Evolutionary conservation across 441 rosid genomes (phyloP).

Genomic region (Gossypium schwendimanii): DNA sequence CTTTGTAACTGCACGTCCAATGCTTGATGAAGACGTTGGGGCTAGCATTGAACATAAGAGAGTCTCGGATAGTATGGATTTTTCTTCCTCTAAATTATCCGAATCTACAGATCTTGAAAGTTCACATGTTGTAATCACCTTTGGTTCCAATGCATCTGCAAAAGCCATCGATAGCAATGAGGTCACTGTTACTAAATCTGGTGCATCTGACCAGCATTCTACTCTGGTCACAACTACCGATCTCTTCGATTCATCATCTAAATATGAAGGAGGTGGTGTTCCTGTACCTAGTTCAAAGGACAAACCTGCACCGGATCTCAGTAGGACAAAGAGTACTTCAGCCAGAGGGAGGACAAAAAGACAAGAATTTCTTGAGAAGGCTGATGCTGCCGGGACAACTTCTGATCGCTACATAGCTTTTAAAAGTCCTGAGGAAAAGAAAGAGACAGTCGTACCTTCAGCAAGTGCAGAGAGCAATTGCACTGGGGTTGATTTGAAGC

Average conservation of each 20-base stretch:
- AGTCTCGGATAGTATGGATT: conserved; percentile 15
- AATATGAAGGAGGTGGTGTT: conserved; percentile 27
- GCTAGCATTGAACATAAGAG: conserved; percentile 18
- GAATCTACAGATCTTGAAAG: conserved; percentile 20
- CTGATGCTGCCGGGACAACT: conserved; percentile 27
- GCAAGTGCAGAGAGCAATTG: conserved; percentile 29
- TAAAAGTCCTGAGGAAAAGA: conserved; percentile 85
- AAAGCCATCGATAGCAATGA: conserved; percentile 19
- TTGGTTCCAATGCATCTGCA: conserved; percentile 19
- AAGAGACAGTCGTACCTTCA: conserved; percentile 30
- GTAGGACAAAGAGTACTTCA: conserved; percentile 38
- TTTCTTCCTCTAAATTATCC: conserved; percentile 23
- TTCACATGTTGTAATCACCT: conserved; percentile 22
- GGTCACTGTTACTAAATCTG: conserved; percentile 15
- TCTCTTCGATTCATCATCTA: conserved; percentile 24
- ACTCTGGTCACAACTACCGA: conserved; percentile 21
- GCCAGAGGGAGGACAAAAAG: conserved; percentile 45
- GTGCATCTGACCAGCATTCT: conserved; percentile 27
- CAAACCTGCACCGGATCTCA: conserved; percentile 36
- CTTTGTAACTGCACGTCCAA: conserved; percentile 22
- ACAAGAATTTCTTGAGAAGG: conserved; percentile 70
- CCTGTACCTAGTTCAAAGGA: conserved; percentile 43
- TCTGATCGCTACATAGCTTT: conserved; percentile 84
- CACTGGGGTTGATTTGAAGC: conserved; percentile 31
- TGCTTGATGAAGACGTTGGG: conserved; percentile 25